Evolutionary conservation across 164 flowering plant genomes (phyloP).

Genomic region (Akebia trifoliata): DNA sequence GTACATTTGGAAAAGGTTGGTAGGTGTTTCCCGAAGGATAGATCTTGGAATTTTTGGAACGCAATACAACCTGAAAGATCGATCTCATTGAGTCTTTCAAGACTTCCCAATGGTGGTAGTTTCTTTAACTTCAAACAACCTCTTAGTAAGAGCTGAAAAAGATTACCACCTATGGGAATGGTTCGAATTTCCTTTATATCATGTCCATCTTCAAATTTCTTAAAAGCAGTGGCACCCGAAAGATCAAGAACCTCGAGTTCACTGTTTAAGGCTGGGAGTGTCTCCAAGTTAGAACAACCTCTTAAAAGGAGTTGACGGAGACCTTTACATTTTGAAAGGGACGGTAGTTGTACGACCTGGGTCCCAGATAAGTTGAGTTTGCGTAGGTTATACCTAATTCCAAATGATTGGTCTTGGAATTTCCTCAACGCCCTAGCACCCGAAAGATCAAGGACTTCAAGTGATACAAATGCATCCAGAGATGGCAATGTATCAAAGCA

Average conservation of each 20-base stretch:
- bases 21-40: not conserved
- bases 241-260: conserved; percentile 4
- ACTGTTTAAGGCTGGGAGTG: not conserved
- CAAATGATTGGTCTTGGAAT: not conserved
- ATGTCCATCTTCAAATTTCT: not conserved
- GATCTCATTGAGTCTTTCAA: not conserved
- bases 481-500: too few relatives aligned
- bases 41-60: not conserved
- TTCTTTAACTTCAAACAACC: not conserved
- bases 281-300: not conserved
- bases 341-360: not conserved
- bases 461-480: not conserved
- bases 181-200: not conserved
- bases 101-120: not conserved
- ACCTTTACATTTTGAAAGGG: not conserved
- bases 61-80: not conserved
- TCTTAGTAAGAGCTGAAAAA: not conserved
- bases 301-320: not conserved
- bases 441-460: not conserved
- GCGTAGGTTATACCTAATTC: not conserved
- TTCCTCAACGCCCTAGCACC: not conserved
- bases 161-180: not conserved
- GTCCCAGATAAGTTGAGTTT: not conserved
- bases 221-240: not conserved
- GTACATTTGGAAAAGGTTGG: not conserved